phyloP scores from a whole-genome alignment of 768 basidiomycete genomes.

The Podaxis sp. region DNA sequence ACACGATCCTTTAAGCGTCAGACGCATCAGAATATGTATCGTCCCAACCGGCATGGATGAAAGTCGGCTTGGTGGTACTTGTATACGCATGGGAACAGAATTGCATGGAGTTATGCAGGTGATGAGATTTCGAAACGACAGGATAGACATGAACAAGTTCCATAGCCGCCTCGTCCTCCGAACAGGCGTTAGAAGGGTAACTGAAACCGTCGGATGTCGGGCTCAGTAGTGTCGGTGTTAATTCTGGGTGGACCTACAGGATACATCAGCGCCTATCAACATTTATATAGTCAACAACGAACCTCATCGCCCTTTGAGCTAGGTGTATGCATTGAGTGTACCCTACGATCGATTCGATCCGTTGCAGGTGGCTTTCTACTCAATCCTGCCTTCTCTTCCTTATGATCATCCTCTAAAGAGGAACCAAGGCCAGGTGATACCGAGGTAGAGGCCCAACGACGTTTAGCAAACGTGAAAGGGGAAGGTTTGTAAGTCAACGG shows the following conservation, averaged over 20 bases:
- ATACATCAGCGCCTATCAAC: neutral
- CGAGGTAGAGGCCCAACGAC: slow-evolving; percentile 45
- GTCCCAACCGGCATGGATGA: slow-evolving; percentile 59
- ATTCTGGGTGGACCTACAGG: slow-evolving; percentile 2
- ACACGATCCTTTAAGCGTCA: slow-evolving; percentile 20
- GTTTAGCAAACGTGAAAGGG: slow-evolving; percentile 61
- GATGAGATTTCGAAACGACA: slow-evolving; percentile 17
- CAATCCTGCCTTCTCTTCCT: slow-evolving; percentile 2
- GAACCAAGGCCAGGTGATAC: neutral
- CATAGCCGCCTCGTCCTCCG: slow-evolving; percentile 21
- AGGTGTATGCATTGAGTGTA: slow-evolving; percentile 2
- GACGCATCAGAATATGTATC: slow-evolving; percentile 40
- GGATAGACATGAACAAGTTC: slow-evolving; percentile 29
- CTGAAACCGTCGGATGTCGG: slow-evolving; percentile 10
- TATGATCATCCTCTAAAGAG: neutral
- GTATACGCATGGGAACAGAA: slow-evolving; percentile 6
- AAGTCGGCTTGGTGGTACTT: slow-evolving; percentile 40
- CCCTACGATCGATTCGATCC: slow-evolving; percentile 3
- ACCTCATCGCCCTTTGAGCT: slow-evolving; percentile 13
- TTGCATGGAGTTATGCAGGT: slow-evolving; percentile 8
- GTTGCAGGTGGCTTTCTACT: neutral
- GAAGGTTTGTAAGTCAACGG: slow-evolving; percentile 58
- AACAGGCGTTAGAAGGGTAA: slow-evolving; percentile 20
- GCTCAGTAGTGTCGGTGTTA: neutral
- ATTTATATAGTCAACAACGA: neutral